These are phyloP conservation scores for Harringtonia lauricola DNA, from an alignment of 2,329 filamentous ascomycete species.

Conservation along the genomic window DNA sequence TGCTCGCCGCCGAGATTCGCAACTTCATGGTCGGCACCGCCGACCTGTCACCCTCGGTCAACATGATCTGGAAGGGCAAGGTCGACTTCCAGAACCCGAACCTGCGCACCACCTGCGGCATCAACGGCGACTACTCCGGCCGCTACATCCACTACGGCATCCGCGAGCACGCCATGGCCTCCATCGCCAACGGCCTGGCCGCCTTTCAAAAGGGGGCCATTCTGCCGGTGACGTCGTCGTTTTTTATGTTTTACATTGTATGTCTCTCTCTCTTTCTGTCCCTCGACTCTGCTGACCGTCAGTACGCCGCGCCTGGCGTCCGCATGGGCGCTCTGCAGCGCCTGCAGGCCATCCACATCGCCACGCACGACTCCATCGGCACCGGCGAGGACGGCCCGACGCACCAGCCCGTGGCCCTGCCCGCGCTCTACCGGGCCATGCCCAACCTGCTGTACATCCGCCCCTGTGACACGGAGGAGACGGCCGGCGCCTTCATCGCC, in stretches of 20 bases:
- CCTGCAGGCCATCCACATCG: slow-evolving; percentile 46
- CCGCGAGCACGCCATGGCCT: no score
- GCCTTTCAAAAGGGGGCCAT: slow-evolving; percentile 40
- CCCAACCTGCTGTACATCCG: slow-evolving; percentile 51
- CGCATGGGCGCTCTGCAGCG: slow-evolving; percentile 44
- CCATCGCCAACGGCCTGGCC: neutral
- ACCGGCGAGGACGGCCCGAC: slow-evolving; percentile 51
- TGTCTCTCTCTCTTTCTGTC: slow-evolving; percentile 21
- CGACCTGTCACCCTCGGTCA: slow-evolving; percentile 33
- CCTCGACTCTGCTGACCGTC: neutral
- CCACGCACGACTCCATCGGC: slow-evolving; percentile 50
- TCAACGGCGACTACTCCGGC: neutral
- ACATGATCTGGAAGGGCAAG: slow-evolving; percentile 38
- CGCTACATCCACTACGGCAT: neutral
- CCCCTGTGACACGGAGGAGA: slow-evolving; percentile 47
- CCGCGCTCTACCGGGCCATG: slow-evolving; percentile 49
- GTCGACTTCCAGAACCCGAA: slow-evolving; percentile 37
- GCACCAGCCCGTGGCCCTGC: slow-evolving; percentile 49
- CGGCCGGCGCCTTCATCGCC: slow-evolving; percentile 35
- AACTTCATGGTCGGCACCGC: slow-evolving; percentile 36
- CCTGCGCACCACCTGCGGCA: slow-evolving; percentile 6
- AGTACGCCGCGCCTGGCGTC: slow-evolving; percentile 7
- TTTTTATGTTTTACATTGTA: slow-evolving; percentile 43
- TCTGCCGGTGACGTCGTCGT: slow-evolving; percentile 40
- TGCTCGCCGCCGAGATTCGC: slow-evolving; percentile 27